Evolutionary conservation across 2,329 filamentous ascomycete genomes (phyloP).

Genomic region (Neofusicoccum sp.): DNA sequence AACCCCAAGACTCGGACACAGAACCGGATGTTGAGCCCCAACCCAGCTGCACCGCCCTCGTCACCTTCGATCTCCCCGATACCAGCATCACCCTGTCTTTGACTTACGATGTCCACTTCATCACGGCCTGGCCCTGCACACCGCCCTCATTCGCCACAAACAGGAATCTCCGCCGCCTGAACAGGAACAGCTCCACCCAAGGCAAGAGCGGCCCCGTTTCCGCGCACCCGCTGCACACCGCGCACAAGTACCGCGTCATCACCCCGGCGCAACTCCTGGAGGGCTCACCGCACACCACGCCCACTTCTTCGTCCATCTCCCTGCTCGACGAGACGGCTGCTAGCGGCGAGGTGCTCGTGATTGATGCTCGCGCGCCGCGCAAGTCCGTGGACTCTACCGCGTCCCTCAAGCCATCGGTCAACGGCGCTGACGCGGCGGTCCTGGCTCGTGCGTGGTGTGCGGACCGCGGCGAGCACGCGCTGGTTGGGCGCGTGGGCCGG

Average conservation of each 20-base stretch:
- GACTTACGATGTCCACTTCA: conserved; percentile 52
- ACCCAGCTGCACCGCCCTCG: conserved; percentile 26
- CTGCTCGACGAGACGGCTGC: conserved; percentile 20
- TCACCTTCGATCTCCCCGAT: conserved; percentile 33
- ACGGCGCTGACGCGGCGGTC: conserved; percentile 61
- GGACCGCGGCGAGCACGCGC: conserved; percentile 69
- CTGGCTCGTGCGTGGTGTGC: conserved; percentile 71
- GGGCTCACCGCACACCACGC: conserved; percentile 17
- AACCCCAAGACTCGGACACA: neutral
- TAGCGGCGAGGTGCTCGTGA: conserved; percentile 33
- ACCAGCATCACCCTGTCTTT: conserved; percentile 36
- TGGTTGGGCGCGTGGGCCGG: conserved; percentile 65
- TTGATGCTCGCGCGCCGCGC: conserved; percentile 46
- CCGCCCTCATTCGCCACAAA: conserved; percentile 24
- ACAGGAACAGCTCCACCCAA: conserved; percentile 33
- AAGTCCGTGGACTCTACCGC: neutral
- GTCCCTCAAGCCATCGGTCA: neutral
- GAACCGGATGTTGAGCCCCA: conserved; percentile 21
- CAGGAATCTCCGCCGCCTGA: conserved; percentile 27
- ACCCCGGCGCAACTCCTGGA: conserved; percentile 1
- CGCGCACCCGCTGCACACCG: conserved; percentile 41
- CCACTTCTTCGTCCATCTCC: conserved; percentile 20
- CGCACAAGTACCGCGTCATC: conserved; percentile 35
- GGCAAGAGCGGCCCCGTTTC: conserved; percentile 27
- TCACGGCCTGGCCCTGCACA: conserved; percentile 55